Evolutionary conservation across 1,139 yeast species (phyloP), one percentile per base, ranked within the genome.

Genomic region (Blastobotrys capitulatus): DNA sequence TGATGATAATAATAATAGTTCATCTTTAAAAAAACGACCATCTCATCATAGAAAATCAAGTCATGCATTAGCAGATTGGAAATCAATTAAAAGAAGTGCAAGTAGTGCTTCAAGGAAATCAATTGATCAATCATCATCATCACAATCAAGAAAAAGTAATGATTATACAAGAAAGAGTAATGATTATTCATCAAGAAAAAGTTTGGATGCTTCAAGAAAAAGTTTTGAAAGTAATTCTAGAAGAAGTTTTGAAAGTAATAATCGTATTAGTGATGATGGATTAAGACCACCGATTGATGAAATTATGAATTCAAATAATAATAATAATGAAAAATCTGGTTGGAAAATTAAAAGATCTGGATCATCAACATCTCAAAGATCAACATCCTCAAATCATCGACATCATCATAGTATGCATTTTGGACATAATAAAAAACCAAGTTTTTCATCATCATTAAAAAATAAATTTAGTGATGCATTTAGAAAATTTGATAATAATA

Each of bases 401-500:
- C 40, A 37, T 13, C n/a, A 37, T 19, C 40, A 37, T 9, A 37
- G 40, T 19, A 19, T 37, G 22, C 40, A 37, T 19, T 7, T 37
- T 12, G 40, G 40, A 3, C 32, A 25, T 22, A 44, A 25, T 31
- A 62, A 60, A 42, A 54, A 59, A 20, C 49, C 64, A 7, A 60
- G 64, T 46, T 52, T 62, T 18, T 57, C 63, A n/a, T 37, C 40
- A 7, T 56, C 63, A 6, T 42, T 61, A 34, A 60, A 58, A 45
- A 60, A 57, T 22, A 56, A 53, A 49, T 50, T 62, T 26, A 55
- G 53, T 37, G 64, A 60, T 74, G 64, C 79, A 8, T 59, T 60
- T 44, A 57, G 57, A 42, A 53, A 53, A 42, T 57, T 57, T 52
- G 63, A 58, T 19, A 48, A 47, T n/a, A 22, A 22, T 22, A 22